A percentile compares a stretch with the other conserved stretches of the same genome.
Conservation (phyloP, 371 early-diverging fungal genomes). For the Mucor indicus region DNA sequence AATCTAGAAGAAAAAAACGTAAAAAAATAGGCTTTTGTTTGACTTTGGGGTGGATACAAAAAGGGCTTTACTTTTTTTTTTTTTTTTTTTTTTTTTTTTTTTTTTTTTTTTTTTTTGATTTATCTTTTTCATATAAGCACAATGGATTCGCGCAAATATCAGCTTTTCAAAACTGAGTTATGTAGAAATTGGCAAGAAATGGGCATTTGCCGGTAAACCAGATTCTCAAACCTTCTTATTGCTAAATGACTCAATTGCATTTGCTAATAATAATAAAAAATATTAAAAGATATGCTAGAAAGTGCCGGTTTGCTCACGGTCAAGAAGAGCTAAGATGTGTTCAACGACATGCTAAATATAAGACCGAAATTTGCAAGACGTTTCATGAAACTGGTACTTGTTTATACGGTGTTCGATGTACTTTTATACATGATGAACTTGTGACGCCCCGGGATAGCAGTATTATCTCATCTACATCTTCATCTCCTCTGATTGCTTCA, state of each 20-base stretch:
- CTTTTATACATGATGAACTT: constrained; percentile 89
- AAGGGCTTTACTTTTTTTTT: no score
- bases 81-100: no score
- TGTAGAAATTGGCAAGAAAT: constrained; percentile 85
- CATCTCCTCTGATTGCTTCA: no score
- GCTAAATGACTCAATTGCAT: not conserved
- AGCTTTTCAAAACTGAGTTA: constrained; percentile 93
- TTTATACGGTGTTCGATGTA: constrained; percentile 93
- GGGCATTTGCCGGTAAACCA: constrained; percentile 69
- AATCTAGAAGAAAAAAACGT: no score
- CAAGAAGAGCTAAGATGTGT: constrained; percentile 76
- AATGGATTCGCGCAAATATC: constrained; percentile 23
- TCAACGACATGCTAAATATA: constrained; percentile 92
- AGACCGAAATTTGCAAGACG: constrained; percentile 86
- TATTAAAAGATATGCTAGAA: constrained; percentile 87
- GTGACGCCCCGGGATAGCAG: no score
- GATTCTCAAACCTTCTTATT: no score
- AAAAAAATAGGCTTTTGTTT: no score
- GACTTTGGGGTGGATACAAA: no score
- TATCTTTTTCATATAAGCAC: no score
- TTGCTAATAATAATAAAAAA: no score
- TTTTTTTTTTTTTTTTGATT: no score
- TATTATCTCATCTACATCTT: no score
- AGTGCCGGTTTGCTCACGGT: constrained; percentile 97
- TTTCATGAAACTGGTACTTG: constrained; percentile 90